Percentiles rank a stretch among this genome's conserved stretches.
Conservation (phyloP, 495 filamentous ascomycete species). For the Letharia columbiana region DNA sequence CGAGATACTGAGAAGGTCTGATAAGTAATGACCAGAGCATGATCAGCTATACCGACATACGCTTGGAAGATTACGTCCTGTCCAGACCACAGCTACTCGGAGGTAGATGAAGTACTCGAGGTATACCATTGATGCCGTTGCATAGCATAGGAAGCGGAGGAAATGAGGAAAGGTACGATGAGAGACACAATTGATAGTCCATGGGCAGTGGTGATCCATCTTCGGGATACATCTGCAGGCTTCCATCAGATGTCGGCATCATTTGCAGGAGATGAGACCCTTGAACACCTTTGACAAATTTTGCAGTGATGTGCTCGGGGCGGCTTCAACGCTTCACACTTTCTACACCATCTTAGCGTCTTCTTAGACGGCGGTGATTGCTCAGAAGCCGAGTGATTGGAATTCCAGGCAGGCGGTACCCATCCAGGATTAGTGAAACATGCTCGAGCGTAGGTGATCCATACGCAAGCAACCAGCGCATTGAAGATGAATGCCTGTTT, state of each 20-base stretch:
- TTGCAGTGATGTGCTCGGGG: conserved; percentile 89
- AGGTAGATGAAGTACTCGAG: conserved; percentile 51
- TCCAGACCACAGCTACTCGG: conserved; percentile 57
- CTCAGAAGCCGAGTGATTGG: conserved; percentile 12
- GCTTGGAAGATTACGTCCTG: conserved; percentile 56
- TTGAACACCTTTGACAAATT: conserved; percentile 56
- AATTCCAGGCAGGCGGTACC: conserved; percentile 29
- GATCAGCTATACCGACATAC: conserved; percentile 32
- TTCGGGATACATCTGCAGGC: conserved; percentile 70
- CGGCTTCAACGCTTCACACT: conserved; percentile 75
- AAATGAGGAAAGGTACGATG: conserved; percentile 85
- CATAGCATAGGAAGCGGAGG: conserved; percentile 76
- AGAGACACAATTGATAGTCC: conserved; percentile 91
- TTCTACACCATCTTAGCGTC: conserved; percentile 68
- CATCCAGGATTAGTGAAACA: conserved; percentile 72
- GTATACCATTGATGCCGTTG: conserved; percentile 57
- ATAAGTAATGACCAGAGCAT: not conserved
- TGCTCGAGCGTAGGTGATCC: conserved; percentile 69
- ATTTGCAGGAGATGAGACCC: not conserved
- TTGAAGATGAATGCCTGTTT: conserved; percentile 66
- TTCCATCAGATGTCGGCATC: not conserved
- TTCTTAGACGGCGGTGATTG: conserved; percentile 25
- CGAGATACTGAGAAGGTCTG: conserved; percentile 52
- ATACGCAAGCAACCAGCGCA: conserved; percentile 57
- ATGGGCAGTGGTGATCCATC: conserved; percentile 99